A percentile compares a stretch with the other conserved stretches of the same genome.
Evolutionary conservation across 2,329 filamentous ascomycete genomes (phyloP).

Genomic region (Epichloe hybrida): DNA sequence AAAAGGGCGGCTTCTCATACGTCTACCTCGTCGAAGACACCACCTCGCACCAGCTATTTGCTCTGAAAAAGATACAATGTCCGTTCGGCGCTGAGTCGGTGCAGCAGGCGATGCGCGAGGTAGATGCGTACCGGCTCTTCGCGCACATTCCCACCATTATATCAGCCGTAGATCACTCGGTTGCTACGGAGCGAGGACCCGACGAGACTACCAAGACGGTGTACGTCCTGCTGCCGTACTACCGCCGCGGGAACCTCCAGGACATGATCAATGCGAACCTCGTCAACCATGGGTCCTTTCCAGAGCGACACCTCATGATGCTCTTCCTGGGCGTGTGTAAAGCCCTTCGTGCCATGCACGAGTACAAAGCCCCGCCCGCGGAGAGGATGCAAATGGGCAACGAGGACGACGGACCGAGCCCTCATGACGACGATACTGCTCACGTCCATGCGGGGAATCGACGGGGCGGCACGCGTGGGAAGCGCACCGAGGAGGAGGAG

Average conservation of each 20-base stretch:
- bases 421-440: conserved; percentile 16
- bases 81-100: conserved; percentile 96
- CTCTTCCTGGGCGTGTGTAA: conserved; percentile 86
- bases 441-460: background rate
- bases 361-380: conserved; percentile 45
- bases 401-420: conserved; percentile 23
- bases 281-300: conserved; percentile 85
- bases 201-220: conserved; percentile 71
- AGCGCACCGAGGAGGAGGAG: conserved; percentile 48
- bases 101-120: conserved; percentile 86
- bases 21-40: conserved; percentile 97
- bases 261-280: conserved; percentile 98
- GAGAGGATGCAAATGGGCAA: conserved; percentile 41
- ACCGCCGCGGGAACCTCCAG: conserved; percentile 86
- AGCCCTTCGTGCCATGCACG: conserved; percentile 81
- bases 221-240: conserved; percentile 93
- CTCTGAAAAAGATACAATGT: conserved; percentile 97
- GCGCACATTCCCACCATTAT: conserved; percentile 74
- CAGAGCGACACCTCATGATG: conserved; percentile 75
- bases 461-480: conserved; percentile 18
- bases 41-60: conserved; percentile 68
- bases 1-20: conserved; percentile 87
- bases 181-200: conserved; percentile 57
- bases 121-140: conserved; percentile 92
- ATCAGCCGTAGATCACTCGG: conserved; percentile 67